A percentile compares a stretch with the other conserved stretches of the same genome.
phyloP scores from a whole-genome alignment of 2,329 filamentous ascomycete species.

The Arthrobotrys conoides region DNA sequence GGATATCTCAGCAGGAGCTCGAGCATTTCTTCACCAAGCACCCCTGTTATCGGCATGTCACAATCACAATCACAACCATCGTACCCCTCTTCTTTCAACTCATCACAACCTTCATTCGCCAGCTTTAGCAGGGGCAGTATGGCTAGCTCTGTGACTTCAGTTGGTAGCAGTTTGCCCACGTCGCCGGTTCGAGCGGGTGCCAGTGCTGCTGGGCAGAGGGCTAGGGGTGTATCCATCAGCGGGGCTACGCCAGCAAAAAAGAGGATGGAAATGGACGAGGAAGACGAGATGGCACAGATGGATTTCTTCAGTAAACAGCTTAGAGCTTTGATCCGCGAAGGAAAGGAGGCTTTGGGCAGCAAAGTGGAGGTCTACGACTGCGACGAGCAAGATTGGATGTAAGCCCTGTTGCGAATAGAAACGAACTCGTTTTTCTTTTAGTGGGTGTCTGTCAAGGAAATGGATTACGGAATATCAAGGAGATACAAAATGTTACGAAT shows the following conservation, averaged over 20 bases:
- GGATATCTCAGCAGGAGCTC: constrained; percentile 43
- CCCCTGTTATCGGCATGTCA: constrained; percentile 22
- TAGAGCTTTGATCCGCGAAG: constrained; percentile 88
- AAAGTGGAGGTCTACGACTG: constrained; percentile 75
- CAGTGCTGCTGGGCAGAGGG: constrained; percentile 47
- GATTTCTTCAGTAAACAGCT: constrained; percentile 84
- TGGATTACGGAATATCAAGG: constrained; percentile 18
- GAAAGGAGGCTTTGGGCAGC: constrained; percentile 85
- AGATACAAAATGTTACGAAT: constrained; percentile 15
- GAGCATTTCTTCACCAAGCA: constrained; percentile 33
- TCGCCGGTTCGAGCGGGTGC: constrained; percentile 37
- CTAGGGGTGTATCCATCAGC: constrained; percentile 38
- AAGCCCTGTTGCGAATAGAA: not conserved
- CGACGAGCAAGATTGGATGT: constrained; percentile 63
- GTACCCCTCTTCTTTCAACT: constrained; percentile 36
- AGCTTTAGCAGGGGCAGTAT: constrained; percentile 37
- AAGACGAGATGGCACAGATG: constrained; percentile 83
- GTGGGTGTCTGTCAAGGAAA: constrained; percentile 16
- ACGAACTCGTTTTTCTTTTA: not conserved
- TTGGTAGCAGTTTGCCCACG: constrained; percentile 42
- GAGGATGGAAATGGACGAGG: constrained; percentile 66
- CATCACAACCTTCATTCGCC: constrained; percentile 41
- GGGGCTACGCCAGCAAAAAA: constrained; percentile 30
- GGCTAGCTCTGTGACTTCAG: constrained; percentile 47
- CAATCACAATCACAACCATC: constrained; percentile 30